Evolutionary conservation across 208 protist species (phyloP).

Genomic region (Novymonas esmeraldas): DNA sequence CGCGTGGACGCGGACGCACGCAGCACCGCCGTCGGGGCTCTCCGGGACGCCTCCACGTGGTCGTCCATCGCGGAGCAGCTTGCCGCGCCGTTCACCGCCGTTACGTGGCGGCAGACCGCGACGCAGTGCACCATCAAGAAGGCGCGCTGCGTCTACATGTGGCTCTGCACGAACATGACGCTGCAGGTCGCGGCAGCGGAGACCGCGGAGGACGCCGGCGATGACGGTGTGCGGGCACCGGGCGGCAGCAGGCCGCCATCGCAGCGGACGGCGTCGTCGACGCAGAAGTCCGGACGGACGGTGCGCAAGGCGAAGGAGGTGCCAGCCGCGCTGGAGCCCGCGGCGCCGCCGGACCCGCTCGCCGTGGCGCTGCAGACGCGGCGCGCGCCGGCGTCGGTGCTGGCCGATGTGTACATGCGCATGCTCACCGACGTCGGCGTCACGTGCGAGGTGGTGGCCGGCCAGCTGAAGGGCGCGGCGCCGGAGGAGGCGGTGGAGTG

Average conservation of each 20-base stretch:
- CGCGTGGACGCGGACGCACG: constrained; percentile 44
- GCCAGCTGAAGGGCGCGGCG: constrained; percentile 52
- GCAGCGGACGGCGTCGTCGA: constrained; percentile 8
- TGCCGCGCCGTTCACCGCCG: constrained; percentile 39
- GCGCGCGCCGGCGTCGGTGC: constrained; percentile 29
- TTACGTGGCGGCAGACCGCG: constrained; percentile 70
- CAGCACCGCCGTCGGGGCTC: constrained; percentile 23
- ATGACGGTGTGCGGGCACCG: constrained; percentile 1
- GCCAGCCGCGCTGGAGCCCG: constrained; percentile 10
- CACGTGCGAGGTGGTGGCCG: constrained; percentile 52
- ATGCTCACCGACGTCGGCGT: constrained; percentile 57
- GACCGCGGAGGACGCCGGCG: constrained; percentile 8
- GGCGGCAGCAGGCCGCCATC: neutral
- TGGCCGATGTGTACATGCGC: constrained; percentile 64
- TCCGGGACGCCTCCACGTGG: constrained; percentile 17
- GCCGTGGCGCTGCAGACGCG: constrained; percentile 45
- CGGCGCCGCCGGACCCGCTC: constrained; percentile 37
- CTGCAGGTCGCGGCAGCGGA: constrained; percentile 13
- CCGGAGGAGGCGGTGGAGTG: constrained; percentile 63
- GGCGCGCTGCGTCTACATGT: constrained; percentile 64
- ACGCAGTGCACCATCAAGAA: constrained; percentile 64
- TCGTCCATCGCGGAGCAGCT: constrained; percentile 36
- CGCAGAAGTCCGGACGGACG: constrained; percentile 6
- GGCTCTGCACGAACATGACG: constrained; percentile 64
- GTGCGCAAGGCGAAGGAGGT: constrained; percentile 16